These are phyloP conservation scores for Diplosphaera chodatii DNA, from an alignment of 139 green algal species.

Conservation along the genomic window DNA sequence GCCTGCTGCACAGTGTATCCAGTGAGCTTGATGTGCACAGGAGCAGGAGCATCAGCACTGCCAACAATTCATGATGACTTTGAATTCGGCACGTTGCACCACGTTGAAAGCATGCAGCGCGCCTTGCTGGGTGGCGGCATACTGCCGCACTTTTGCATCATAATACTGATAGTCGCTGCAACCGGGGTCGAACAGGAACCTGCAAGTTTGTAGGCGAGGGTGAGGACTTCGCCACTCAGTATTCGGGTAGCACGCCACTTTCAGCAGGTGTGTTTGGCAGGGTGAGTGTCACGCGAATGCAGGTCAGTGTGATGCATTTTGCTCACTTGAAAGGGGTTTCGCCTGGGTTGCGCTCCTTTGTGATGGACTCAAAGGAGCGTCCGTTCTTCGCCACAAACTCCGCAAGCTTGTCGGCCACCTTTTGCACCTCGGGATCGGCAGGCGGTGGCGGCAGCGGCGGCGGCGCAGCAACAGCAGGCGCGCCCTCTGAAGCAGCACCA, in stretches of 20 bases:
- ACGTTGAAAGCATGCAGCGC: background rate
- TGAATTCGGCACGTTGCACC: too few species aligned
- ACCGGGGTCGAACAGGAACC: conserved; percentile 52
- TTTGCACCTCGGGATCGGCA: conserved; percentile 22
- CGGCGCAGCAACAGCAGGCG: background rate
- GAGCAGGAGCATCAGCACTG: too few species aligned
- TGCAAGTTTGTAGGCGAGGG: conserved; percentile 28
- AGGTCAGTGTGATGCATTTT: too few species aligned
- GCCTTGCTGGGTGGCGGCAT: background rate
- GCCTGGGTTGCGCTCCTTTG: conserved; percentile 46
- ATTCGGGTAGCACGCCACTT: too few species aligned
- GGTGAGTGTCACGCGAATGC: too few species aligned
- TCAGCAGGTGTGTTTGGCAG: too few species aligned
- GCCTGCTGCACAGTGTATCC: too few species aligned
- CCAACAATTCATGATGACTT: too few species aligned
- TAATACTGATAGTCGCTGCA: conserved; percentile 45
- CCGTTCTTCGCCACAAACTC: conserved; percentile 72
- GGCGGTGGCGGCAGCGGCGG: conserved; percentile 3
- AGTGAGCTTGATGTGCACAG: background rate
- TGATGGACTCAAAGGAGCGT: conserved; percentile 57
- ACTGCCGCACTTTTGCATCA: conserved; percentile 8
- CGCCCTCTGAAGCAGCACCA: background rate
- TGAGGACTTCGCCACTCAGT: too few species aligned
- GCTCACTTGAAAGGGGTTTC: conserved; percentile 55
- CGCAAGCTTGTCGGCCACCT: conserved; percentile 53